These are phyloP conservation scores for Breynia disticha DNA, from an alignment of 441 rosid genomes.

Conservation along the genomic window DNA sequence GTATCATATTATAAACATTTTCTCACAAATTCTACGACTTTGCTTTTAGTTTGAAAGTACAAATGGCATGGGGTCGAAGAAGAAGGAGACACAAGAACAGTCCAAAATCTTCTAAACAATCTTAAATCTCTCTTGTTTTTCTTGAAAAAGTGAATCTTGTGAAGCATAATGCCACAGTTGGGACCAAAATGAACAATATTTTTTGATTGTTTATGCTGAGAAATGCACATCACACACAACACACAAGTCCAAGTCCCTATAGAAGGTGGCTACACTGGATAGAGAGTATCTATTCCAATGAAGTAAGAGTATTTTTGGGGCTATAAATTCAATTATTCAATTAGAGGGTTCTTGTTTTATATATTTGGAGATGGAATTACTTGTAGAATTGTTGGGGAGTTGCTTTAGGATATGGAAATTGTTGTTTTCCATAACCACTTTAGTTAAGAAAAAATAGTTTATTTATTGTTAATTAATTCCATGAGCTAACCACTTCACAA, in stretches of 20 bases:
- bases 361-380: conserved; percentile 43
- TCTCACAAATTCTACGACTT: no score
- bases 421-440: conserved; percentile 25
- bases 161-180: conserved; percentile 20
- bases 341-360: conserved; percentile 1
- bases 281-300: not conserved
- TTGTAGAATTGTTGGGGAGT: conserved; percentile 25
- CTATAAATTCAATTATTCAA: not conserved
- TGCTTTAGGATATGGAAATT: not conserved
- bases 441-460: conserved; percentile 9
- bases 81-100: conserved; percentile 22
- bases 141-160: conserved; percentile 11
- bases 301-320: not conserved
- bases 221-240: not conserved
- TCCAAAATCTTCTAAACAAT: conserved; percentile 24
- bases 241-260: not conserved
- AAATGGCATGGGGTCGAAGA: conserved; percentile 5
- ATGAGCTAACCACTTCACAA: conserved; percentile 48
- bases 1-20: not conserved
- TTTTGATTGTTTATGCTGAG: not conserved
- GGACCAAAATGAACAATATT: conserved; percentile 19
- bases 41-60: not conserved
- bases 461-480: conserved; percentile 14
- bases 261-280: not conserved
- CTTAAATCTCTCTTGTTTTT: conserved; percentile 9